Evolutionary conservation across 306 rosid genomes (phyloP).

Genomic region (Castanopsis chinensis): DNA sequence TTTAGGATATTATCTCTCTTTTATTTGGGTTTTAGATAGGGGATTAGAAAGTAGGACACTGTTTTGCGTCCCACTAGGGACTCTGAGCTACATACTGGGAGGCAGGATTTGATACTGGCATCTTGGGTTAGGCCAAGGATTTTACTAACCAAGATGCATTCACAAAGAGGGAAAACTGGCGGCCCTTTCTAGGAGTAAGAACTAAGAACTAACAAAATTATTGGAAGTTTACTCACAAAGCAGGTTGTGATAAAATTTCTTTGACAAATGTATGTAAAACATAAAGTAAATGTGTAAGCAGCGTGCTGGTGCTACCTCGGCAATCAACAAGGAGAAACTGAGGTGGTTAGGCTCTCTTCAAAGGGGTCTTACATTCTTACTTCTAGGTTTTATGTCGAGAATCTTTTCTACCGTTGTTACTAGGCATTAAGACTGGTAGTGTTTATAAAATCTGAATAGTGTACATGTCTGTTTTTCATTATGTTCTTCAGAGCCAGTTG

Average conservation of each 20-base stretch:
- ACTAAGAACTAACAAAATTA: no score
- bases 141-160: neutral
- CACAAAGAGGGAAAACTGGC: neutral
- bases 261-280: slow-evolving; percentile 6
- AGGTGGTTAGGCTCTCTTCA: slow-evolving; percentile 6
- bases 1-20: no score
- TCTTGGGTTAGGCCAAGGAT: neutral
- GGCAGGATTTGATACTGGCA: neutral
- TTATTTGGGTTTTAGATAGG: neutral
- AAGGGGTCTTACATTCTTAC: neutral
- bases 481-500: neutral
- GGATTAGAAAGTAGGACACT: neutral
- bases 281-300: neutral
- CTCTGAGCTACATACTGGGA: no score
- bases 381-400: neutral
- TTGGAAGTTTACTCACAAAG: neutral
- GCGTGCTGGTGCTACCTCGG: neutral
- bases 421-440: slow-evolving; percentile 10
- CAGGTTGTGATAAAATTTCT: slow-evolving; percentile 14
- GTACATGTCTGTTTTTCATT: neutral
- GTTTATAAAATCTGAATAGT: neutral
- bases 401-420: slow-evolving; percentile 4
- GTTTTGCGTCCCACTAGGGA: no score
- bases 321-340: neutral
- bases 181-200: no score